Conservation (phyloP, 2,329 filamentous ascomycete genomes). For the Diaporthe citri region DNA sequence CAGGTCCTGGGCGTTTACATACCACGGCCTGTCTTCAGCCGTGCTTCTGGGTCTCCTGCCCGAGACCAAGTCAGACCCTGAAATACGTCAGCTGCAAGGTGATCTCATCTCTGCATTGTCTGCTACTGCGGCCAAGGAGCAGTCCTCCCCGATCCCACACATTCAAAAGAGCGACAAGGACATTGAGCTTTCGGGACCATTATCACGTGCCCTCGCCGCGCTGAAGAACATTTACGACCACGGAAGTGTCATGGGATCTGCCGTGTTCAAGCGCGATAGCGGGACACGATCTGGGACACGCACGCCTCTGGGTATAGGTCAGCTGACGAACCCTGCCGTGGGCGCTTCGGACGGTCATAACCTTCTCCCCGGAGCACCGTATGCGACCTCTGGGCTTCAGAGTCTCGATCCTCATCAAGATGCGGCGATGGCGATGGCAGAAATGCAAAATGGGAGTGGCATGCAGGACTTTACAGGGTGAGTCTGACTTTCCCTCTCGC, state of each 20-base stretch:
- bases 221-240: constrained; percentile 77
- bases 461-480: constrained; percentile 60
- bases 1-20: constrained; percentile 76
- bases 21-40: constrained; percentile 75
- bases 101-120: constrained; percentile 74
- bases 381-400: constrained; percentile 38
- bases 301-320: constrained; percentile 54
- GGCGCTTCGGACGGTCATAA: constrained; percentile 30
- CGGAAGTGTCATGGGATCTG: constrained; percentile 66
- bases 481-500: constrained; percentile 36
- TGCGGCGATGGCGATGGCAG: constrained; percentile 74
- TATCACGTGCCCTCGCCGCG: constrained; percentile 71
- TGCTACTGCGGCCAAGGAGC: constrained; percentile 73
- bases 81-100: constrained; percentile 73
- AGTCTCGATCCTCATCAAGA: constrained; percentile 68
- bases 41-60: constrained; percentile 73
- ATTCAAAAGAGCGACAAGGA: constrained; percentile 69
- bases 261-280: constrained; percentile 61
- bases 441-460: constrained; percentile 70
- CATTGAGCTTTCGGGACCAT: constrained; percentile 71
- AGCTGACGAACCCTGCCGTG: constrained; percentile 41
- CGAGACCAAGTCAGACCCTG: constrained; percentile 73
- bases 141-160: constrained; percentile 64
- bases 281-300: constrained; percentile 59
- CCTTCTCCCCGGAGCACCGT: constrained; percentile 44